These are phyloP conservation scores for Pseudonectria foliicola DNA, from an alignment of 2,329 filamentous ascomycete species.

Conservation along the genomic window DNA sequence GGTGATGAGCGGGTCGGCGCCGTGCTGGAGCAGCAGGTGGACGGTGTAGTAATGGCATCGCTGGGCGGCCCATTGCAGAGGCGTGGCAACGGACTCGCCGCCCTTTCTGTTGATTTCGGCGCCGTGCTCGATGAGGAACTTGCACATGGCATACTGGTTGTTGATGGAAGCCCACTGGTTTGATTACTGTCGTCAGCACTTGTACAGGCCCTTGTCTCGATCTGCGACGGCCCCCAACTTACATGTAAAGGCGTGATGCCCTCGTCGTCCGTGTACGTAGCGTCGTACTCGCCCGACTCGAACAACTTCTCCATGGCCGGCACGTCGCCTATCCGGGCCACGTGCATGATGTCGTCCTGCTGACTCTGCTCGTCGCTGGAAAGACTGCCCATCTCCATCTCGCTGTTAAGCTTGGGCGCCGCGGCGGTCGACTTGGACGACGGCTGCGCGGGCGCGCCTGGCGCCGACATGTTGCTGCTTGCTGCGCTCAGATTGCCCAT, in stretches of 20 bases:
- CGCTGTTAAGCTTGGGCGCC: slow-evolving; percentile 49
- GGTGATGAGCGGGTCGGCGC: slow-evolving; percentile 85
- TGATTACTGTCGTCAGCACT: slow-evolving; percentile 8
- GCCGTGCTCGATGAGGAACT: slow-evolving; percentile 77
- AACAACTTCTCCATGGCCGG: slow-evolving; percentile 83
- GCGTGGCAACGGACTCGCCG: slow-evolving; percentile 88
- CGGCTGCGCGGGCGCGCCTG: slow-evolving; percentile 45
- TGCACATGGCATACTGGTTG: slow-evolving; percentile 95
- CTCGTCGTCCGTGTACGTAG: slow-evolving; percentile 79
- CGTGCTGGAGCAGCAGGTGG: slow-evolving; percentile 81
- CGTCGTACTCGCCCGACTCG: slow-evolving; percentile 72
- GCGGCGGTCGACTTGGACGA: slow-evolving; percentile 46
- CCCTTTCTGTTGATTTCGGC: slow-evolving; percentile 93
- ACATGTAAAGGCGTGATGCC: slow-evolving; percentile 95
- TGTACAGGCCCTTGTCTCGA: slow-evolving; percentile 2
- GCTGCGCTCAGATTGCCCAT: slow-evolving; percentile 37
- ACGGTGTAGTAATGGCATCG: slow-evolving; percentile 95
- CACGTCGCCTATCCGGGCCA: slow-evolving; percentile 83
- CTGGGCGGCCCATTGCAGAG: slow-evolving; percentile 95
- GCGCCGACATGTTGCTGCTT: slow-evolving; percentile 26
- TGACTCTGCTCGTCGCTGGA: slow-evolving; percentile 30
- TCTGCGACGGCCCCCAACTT: slow-evolving; percentile 26
- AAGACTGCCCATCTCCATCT: slow-evolving; percentile 48
- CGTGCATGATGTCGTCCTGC: slow-evolving; percentile 86
- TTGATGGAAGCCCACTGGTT: slow-evolving; percentile 95